Evolutionary conservation across 2,329 filamentous ascomycete genomes (phyloP).

Genomic region (Fusarium continuum): DNA sequence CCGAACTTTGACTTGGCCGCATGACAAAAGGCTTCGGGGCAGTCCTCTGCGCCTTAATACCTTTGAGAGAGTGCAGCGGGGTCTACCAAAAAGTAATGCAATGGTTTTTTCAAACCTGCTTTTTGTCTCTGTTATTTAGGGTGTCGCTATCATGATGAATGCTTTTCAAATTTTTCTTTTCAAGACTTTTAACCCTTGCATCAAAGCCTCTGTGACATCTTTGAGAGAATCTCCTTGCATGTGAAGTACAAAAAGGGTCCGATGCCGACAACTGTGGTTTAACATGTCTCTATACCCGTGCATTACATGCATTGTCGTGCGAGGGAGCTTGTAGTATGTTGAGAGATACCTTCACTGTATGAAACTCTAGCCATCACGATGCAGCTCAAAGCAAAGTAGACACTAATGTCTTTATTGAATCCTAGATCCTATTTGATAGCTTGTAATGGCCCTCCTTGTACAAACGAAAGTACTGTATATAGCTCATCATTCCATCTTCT

Average conservation of each 20-base stretch:
- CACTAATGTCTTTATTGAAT: slow-evolving; percentile 28
- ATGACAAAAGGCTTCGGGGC: slow-evolving; percentile 50
- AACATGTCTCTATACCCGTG: no score
- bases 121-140: slow-evolving; percentile 50
- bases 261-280: no score
- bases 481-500: slow-evolving; percentile 23
- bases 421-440: slow-evolving; percentile 12
- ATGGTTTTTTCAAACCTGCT: slow-evolving; percentile 48
- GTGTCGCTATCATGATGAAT: slow-evolving; percentile 50
- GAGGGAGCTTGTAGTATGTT: no score
- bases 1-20: slow-evolving; percentile 45
- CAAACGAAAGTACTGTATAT: slow-evolving; percentile 37
- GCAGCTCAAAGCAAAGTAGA: background rate
- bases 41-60: slow-evolving; percentile 52
- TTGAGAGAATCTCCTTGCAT: background rate
- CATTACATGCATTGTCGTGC: no score
- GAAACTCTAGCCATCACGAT: background rate
- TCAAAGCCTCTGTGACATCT: background rate
- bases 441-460: slow-evolving; percentile 15
- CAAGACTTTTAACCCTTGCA: background rate
- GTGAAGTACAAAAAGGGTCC: background rate
- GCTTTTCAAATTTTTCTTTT: slow-evolving; percentile 39
- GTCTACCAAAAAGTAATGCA: slow-evolving; percentile 56
- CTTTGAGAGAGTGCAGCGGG: slow-evolving; percentile 48
- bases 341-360: background rate